phyloP scores from a whole-genome alignment of 768 basidiomycete genomes.

The Lactifluus echinatus region DNA sequence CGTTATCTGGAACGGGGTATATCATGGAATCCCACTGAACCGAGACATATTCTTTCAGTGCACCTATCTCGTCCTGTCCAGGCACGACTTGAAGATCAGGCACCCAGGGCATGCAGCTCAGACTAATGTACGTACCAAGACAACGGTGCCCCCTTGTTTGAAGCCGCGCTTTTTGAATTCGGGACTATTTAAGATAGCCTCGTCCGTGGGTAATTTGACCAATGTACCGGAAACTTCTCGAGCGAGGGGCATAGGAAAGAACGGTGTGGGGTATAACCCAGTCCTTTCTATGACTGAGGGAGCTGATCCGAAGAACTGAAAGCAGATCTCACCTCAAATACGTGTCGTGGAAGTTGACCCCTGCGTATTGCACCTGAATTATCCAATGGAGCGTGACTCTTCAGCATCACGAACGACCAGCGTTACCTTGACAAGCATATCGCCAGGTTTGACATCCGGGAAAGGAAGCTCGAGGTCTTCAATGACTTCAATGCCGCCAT shows the following conservation, averaged over 20 bases:
- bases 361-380: conserved; percentile 55
- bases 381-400: not conserved
- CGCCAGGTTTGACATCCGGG: conserved; percentile 47
- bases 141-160: conserved; percentile 62
- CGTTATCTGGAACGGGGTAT: conserved; percentile 52
- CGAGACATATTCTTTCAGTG: conserved; percentile 65
- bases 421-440: conserved; percentile 44
- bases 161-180: conserved; percentile 57
- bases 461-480: conserved; percentile 60
- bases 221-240: conserved; percentile 73
- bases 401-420: not conserved
- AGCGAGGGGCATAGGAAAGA: conserved; percentile 65
- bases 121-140: conserved; percentile 46
- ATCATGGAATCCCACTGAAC: conserved; percentile 48
- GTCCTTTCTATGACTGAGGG: conserved; percentile 28
- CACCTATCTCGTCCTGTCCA: conserved; percentile 36
- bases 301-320: conserved; percentile 11
- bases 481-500: conserved; percentile 70
- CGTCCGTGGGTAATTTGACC: conserved; percentile 61
- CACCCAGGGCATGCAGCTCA: not conserved
- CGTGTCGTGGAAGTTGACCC: conserved; percentile 82
- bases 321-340: conserved; percentile 56
- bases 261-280: conserved; percentile 54
- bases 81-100: not conserved
- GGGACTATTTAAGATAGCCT: conserved; percentile 45